Evolutionary conservation across 2,329 filamentous ascomycete genomes (phyloP).

Genomic region (Ambrosiella cleistominuta): DNA sequence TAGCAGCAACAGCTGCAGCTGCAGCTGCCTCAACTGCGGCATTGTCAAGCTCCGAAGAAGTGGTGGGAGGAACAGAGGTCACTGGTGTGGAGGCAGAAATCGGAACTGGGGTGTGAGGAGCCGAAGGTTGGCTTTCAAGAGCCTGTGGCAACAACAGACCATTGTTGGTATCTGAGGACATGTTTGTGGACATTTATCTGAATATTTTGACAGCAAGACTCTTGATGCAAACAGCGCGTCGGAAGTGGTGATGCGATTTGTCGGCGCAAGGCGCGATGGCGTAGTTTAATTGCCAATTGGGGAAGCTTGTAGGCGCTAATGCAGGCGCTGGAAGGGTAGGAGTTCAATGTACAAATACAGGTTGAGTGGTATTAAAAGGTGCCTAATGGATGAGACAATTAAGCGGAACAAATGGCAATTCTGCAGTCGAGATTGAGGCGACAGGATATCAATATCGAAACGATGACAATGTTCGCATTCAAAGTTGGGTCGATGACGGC

Average conservation of each 20-base stretch:
- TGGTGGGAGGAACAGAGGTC: neutral
- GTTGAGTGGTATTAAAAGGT: too few relatives aligned
- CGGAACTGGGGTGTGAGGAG: neutral
- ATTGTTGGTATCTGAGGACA: slow-evolving; percentile 30
- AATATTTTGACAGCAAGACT: too few relatives aligned
- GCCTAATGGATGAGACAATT: too few relatives aligned
- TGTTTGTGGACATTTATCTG: slow-evolving; percentile 19
- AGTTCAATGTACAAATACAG: neutral
- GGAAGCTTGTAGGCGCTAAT: neutral
- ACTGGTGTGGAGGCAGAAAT: neutral
- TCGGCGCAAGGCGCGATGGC: slow-evolving; percentile 9
- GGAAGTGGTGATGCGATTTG: slow-evolving; percentile 6
- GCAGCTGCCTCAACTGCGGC: slow-evolving; percentile 8
- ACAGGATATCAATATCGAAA: too few relatives aligned
- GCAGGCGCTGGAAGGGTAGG: neutral
- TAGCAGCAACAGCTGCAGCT: slow-evolving; percentile 1
- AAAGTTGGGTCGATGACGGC: neutral
- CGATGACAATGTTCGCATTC: too few relatives aligned
- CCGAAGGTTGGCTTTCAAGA: slow-evolving; percentile 18
- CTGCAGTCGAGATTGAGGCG: too few relatives aligned
- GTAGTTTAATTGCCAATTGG: neutral
- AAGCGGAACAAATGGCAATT: too few relatives aligned
- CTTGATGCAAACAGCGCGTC: neutral
- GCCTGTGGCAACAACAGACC: slow-evolving; percentile 18
- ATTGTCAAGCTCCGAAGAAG: neutral